These are phyloP conservation scores for Suillus spraguei DNA, from an alignment of 768 basidiomycete species.

Conservation along the genomic window DNA sequence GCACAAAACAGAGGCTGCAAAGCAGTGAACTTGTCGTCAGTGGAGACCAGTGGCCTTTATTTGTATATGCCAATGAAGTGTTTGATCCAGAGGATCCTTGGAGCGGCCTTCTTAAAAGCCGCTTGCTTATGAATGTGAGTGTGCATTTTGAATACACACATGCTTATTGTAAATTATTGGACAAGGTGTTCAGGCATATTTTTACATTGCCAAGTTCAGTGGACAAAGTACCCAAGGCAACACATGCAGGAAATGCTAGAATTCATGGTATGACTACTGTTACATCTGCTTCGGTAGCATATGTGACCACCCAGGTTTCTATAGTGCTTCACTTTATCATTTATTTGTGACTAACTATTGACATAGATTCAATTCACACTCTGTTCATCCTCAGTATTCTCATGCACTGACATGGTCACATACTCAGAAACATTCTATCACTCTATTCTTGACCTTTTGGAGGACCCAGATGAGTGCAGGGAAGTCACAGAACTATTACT, in stretches of 20 bases:
- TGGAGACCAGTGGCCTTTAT: slow-evolving; percentile 29
- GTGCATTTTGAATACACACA: not conserved
- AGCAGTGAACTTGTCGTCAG: slow-evolving; percentile 19
- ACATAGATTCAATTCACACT: slow-evolving; percentile 22
- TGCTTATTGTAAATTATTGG: slow-evolving; percentile 8
- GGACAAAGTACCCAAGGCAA: slow-evolving; percentile 28
- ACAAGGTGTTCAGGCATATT: slow-evolving; percentile 30
- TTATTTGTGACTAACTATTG: slow-evolving; percentile 8
- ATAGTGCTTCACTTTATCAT: not conserved
- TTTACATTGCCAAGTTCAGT: slow-evolving; percentile 35
- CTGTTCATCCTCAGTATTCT: slow-evolving; percentile 20
- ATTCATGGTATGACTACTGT: slow-evolving; percentile 21
- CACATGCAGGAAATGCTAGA: slow-evolving; percentile 23
- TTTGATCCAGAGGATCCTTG: slow-evolving; percentile 30
- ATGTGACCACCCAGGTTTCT: slow-evolving; percentile 24
- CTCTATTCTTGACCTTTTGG: slow-evolving; percentile 21
- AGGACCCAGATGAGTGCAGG: slow-evolving; percentile 21
- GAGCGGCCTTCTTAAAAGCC: slow-evolving; percentile 28
- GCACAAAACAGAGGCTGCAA: slow-evolving; percentile 8
- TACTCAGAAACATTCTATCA: slow-evolving; percentile 29
- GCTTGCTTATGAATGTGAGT: slow-evolving; percentile 23
- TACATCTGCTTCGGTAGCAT: slow-evolving; percentile 22
- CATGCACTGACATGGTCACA: slow-evolving; percentile 21
- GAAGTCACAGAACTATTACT: slow-evolving; percentile 20
- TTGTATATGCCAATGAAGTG: slow-evolving; percentile 22